Percentiles rank a stretch among this genome's conserved stretches.
These are phyloP conservation scores for Debaryomyces sp. DNA, from an alignment of 1,139 yeast genomes.

Conservation along the genomic window DNA sequence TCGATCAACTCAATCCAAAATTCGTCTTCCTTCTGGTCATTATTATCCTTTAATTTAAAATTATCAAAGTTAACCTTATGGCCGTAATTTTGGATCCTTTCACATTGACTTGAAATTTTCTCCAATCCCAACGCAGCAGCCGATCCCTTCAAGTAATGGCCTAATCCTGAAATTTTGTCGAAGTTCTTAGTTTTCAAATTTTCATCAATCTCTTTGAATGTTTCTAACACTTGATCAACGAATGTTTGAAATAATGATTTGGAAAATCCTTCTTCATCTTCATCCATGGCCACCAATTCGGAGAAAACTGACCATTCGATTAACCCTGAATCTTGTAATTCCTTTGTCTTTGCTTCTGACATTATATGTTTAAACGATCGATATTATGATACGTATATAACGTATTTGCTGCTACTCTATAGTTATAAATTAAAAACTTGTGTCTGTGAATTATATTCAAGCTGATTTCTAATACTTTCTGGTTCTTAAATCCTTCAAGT, in stretches of 20 bases:
- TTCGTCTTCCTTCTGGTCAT: constrained; percentile 23
- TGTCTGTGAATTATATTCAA: not conserved
- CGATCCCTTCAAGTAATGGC: constrained; percentile 93
- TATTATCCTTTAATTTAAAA: constrained; percentile 24
- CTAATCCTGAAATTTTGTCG: constrained; percentile 67
- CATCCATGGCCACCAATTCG: constrained; percentile 92
- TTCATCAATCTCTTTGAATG: constrained; percentile 70
- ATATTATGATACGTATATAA: not conserved
- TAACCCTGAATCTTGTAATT: constrained; percentile 57
- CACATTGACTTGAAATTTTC: constrained; percentile 84
- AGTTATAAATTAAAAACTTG: not conserved
- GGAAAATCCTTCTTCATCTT: constrained; percentile 87
- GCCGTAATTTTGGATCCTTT: constrained; percentile 92
- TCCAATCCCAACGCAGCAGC: constrained; percentile 92
- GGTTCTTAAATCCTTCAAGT: not conserved
- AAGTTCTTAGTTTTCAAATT: constrained; percentile 54
- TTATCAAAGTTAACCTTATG: constrained; percentile 50
- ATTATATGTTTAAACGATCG: constrained; percentile 16
- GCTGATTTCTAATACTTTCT: not conserved
- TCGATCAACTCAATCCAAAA: constrained; percentile 53
- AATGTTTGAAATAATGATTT: constrained; percentile 76
- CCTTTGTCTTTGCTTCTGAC: constrained; percentile 40
- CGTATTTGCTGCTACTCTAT: not conserved
- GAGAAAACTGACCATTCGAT: constrained; percentile 89
- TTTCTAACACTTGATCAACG: constrained; percentile 84